Conservation (phyloP, 805 yeast species). For the Wickerhamiella nectarea region DNA sequence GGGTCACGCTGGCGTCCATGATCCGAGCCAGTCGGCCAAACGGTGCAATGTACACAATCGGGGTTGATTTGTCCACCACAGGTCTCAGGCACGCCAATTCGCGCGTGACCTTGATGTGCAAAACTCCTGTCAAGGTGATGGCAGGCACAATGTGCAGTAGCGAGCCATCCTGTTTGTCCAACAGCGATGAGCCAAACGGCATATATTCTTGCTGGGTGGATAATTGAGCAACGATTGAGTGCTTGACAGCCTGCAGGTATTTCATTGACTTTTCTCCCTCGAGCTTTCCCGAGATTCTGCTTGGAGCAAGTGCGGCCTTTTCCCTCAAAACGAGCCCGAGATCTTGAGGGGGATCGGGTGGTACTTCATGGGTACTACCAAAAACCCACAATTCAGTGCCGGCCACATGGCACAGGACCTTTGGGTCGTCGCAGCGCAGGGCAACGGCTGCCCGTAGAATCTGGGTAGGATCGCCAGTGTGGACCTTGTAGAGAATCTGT, state of each 20-base stretch:
- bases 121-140: conserved; percentile 13
- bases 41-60: conserved; percentile 19
- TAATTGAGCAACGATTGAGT: conserved; percentile 13
- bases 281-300: conserved; percentile 8
- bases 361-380: background rate
- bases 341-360: conserved; percentile 6
- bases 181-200: conserved; percentile 9
- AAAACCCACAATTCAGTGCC: conserved; percentile 20
- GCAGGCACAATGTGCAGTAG: conserved; percentile 14
- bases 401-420: conserved; percentile 8
- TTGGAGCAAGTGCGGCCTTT: conserved; percentile 4
- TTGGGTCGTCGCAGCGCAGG: conserved; percentile 12
- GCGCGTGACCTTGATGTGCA: conserved; percentile 12
- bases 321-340: conserved; percentile 17
- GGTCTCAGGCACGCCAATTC: conserved; percentile 13
- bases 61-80: conserved; percentile 8
- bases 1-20: conserved; percentile 13
- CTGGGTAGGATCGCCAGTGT: background rate
- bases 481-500: conserved; percentile 13
- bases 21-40: conserved; percentile 15
- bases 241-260: conserved; percentile 16
- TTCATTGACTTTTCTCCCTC: conserved; percentile 9
- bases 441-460: conserved; percentile 15
- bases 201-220: background rate
- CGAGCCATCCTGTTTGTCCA: conserved; percentile 14